Evolutionary conservation across 1,284 basidiomycete species (phyloP).

Genomic region (Irpex rosettiformis): DNA sequence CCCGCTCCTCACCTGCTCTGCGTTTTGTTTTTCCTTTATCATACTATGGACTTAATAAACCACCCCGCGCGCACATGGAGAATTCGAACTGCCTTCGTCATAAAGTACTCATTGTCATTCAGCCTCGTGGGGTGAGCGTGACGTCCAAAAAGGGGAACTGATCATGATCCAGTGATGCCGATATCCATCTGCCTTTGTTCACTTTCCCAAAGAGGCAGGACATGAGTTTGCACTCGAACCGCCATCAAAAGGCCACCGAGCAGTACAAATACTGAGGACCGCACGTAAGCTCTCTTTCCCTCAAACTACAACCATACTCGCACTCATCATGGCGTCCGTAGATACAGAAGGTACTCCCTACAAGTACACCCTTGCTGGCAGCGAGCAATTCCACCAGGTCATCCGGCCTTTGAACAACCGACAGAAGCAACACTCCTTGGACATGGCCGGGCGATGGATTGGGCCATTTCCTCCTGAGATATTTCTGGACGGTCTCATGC

Average conservation of each 20-base stretch:
- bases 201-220: not conserved
- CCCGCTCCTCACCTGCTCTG: too few species aligned
- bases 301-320: not conserved
- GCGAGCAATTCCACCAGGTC: not conserved
- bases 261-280: not conserved
- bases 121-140: too few species aligned
- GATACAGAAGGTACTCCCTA: not conserved
- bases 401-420: not conserved
- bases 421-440: not conserved
- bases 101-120: too few species aligned
- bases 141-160: too few species aligned
- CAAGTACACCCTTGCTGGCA: not conserved
- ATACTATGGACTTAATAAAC: too few species aligned
- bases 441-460: not conserved
- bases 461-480: not conserved
- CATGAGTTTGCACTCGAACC: not conserved
- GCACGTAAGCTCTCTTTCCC: not conserved
- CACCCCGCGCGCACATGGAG: too few species aligned
- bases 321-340: not conserved
- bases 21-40: too few species aligned
- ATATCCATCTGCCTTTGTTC: too few species aligned
- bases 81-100: too few species aligned
- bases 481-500: not conserved
- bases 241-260: not conserved
- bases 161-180: too few species aligned